Conservation (phyloP, 2,329 filamentous ascomycete species). For the Ceratocystis cubensis region DNA sequence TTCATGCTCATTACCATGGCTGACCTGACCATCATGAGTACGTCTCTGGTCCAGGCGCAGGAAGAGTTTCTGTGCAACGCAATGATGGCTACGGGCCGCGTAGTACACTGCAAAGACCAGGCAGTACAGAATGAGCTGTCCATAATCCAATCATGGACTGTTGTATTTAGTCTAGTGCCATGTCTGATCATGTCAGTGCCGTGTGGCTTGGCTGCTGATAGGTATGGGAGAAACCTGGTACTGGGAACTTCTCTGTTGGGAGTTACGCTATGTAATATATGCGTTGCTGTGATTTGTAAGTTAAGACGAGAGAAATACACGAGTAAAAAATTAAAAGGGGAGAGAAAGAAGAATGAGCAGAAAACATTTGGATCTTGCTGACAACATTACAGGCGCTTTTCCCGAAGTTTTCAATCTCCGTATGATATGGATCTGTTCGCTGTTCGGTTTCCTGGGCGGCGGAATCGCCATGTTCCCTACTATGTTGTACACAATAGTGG, state of each 20-base stretch:
- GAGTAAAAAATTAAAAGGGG: background rate
- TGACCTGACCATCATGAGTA: constrained; percentile 19
- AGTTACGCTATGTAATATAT: constrained; percentile 15
- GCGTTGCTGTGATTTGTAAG: constrained; percentile 20
- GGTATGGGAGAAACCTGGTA: constrained; percentile 21
- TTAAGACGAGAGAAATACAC: background rate
- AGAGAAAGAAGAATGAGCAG: no score
- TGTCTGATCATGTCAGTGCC: constrained; percentile 22
- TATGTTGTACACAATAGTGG: constrained; percentile 23
- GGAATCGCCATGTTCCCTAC: constrained; percentile 22
- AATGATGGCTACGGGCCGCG: background rate
- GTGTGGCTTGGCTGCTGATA: constrained; percentile 23
- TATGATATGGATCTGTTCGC: constrained; percentile 20
- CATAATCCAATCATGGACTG: constrained; percentile 22
- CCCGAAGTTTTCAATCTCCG: constrained; percentile 21
- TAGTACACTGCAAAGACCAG: constrained; percentile 22
- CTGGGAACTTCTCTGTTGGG: constrained; percentile 22
- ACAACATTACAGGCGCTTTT: constrained; percentile 16
- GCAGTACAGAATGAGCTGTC: constrained; percentile 23
- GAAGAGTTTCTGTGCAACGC: constrained; percentile 20
- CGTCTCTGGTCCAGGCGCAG: constrained; percentile 18
- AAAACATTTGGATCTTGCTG: background rate
- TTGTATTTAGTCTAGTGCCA: constrained; percentile 22
- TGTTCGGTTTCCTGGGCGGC: constrained; percentile 23
- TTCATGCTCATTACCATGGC: constrained; percentile 20